phyloP scores from a whole-genome alignment of 257 asterid species.

The Phtheirospermum japonicum region DNA sequence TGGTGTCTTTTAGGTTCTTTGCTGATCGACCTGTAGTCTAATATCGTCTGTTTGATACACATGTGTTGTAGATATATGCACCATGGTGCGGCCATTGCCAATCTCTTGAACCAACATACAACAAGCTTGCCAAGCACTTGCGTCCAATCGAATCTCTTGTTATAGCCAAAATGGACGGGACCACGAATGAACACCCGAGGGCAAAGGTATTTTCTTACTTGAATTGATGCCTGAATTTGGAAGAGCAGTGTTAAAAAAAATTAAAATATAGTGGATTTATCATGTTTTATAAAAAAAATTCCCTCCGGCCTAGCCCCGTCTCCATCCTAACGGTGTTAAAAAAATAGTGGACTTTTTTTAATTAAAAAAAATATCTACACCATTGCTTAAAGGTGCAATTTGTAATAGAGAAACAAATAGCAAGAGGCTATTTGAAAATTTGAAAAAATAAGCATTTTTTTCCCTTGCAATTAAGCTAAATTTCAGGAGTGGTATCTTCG shows the following conservation, averaged over 20 bases:
- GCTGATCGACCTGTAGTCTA: neutral
- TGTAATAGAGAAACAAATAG: neutral
- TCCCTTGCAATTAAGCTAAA: neutral
- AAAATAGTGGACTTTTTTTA: too few species aligned
- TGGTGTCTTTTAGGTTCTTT: neutral
- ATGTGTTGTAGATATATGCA: slow-evolving; percentile 61
- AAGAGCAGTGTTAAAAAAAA: too few species aligned
- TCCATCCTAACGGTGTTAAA: too few species aligned
- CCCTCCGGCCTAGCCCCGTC: too few species aligned
- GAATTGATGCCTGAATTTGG: neutral
- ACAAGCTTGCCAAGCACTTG: slow-evolving; percentile 88
- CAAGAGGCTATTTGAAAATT: neutral
- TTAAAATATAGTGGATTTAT: too few species aligned
- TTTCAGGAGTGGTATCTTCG: too few species aligned
- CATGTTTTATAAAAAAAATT: too few species aligned
- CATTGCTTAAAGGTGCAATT: too few species aligned
- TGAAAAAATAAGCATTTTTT: too few species aligned
- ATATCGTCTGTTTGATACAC: neutral
- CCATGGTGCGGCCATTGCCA: slow-evolving; percentile 99
- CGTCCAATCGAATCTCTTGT: slow-evolving; percentile 61
- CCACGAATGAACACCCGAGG: slow-evolving; percentile 82
- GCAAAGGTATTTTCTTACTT: slow-evolving; percentile 55
- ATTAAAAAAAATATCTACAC: too few species aligned
- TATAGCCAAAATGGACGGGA: slow-evolving; percentile 95
- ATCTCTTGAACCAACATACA: slow-evolving; percentile 86